Evolutionary conservation across 2,329 filamentous ascomycete genomes (phyloP).

Genomic region (Calonectria pauciramosa): DNA sequence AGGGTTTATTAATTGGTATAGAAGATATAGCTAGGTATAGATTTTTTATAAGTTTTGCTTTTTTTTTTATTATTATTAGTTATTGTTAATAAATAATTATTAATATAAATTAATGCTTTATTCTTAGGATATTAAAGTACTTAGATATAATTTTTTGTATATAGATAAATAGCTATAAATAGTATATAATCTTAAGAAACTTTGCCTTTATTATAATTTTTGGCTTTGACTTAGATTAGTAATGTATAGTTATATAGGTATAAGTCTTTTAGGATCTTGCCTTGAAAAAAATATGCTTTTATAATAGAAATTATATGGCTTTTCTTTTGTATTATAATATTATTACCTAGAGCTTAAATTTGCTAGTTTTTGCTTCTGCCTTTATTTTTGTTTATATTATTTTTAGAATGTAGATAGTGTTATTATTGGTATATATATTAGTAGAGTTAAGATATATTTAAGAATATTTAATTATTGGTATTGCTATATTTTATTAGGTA

Average conservation of each 20-base stretch:
- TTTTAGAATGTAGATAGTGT: neutral
- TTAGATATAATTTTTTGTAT: neutral
- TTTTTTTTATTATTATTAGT: too few species aligned
- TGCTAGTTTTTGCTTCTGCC: neutral
- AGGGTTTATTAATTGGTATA: too few species aligned
- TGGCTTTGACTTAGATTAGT: neutral
- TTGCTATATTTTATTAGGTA: constrained; percentile 11
- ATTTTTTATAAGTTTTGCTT: neutral
- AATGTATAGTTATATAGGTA: constrained; percentile 12
- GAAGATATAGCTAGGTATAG: too few species aligned
- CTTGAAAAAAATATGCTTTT: constrained; percentile 2
- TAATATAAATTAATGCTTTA: neutral
- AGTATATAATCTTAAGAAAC: constrained; percentile 6
- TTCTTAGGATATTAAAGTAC: neutral
- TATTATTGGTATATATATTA: constrained; percentile 6
- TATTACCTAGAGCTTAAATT: neutral
- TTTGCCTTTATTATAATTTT: constrained; percentile 3
- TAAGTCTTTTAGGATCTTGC: neutral
- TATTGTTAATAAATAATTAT: neutral
- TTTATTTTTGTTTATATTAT: neutral
- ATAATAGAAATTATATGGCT: neutral
- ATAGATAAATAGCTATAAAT: constrained; percentile 4
- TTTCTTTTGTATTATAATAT: neutral
- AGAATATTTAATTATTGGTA: constrained; percentile 1
- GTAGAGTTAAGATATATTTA: constrained; percentile 16